Percentiles rank a stretch among this genome's conserved stretches.
These are phyloP conservation scores for Pseudogymnoascus sp. DNA, from an alignment of 2,329 filamentous ascomycete genomes.

Conservation along the genomic window DNA sequence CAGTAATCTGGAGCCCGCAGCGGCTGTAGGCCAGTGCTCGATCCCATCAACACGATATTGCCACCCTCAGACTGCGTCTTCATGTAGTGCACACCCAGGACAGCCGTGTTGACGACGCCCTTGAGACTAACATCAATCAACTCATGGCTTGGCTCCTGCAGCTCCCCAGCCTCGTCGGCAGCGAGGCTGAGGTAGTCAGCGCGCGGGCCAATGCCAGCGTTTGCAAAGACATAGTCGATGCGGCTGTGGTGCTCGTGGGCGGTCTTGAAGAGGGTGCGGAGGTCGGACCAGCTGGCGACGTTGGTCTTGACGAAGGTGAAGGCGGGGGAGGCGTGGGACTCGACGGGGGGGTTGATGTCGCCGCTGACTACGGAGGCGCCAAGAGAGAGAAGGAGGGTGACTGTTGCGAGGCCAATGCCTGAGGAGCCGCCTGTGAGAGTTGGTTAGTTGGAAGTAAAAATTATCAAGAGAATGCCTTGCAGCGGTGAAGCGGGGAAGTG, in stretches of 20 bases:
- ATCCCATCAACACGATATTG: slow-evolving; percentile 47
- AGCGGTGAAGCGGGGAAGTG: neutral
- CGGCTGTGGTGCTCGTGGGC: slow-evolving; percentile 29
- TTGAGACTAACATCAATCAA: slow-evolving; percentile 43
- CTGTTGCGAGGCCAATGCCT: slow-evolving; percentile 51
- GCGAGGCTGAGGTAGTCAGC: slow-evolving; percentile 38
- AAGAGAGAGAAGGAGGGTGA: slow-evolving; percentile 39
- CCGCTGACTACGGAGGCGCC: slow-evolving; percentile 47
- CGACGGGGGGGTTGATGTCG: slow-evolving; percentile 39
- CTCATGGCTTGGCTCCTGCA: slow-evolving; percentile 34
- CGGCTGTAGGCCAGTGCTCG: slow-evolving; percentile 41
- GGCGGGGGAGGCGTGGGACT: slow-evolving; percentile 14
- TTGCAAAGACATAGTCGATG: slow-evolving; percentile 28
- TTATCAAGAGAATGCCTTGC: neutral
- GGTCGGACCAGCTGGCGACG: slow-evolving; percentile 36
- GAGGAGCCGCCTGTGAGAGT: slow-evolving; percentile 41
- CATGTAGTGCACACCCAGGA: slow-evolving; percentile 41
- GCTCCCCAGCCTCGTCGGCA: slow-evolving; percentile 41
- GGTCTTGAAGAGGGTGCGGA: slow-evolving; percentile 42
- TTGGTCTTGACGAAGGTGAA: slow-evolving; percentile 35
- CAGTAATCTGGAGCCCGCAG: slow-evolving; percentile 44
- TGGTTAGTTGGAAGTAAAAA: slow-evolving; percentile 12
- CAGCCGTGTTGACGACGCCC: slow-evolving; percentile 41
- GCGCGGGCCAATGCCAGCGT: slow-evolving; percentile 44
- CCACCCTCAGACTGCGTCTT: slow-evolving; percentile 38